Percentiles rank a stretch among this genome's conserved stretches.
These are phyloP conservation scores for Nicotiana sylvestris DNA, from an alignment of 257 asterid species.

Conservation along the genomic window DNA sequence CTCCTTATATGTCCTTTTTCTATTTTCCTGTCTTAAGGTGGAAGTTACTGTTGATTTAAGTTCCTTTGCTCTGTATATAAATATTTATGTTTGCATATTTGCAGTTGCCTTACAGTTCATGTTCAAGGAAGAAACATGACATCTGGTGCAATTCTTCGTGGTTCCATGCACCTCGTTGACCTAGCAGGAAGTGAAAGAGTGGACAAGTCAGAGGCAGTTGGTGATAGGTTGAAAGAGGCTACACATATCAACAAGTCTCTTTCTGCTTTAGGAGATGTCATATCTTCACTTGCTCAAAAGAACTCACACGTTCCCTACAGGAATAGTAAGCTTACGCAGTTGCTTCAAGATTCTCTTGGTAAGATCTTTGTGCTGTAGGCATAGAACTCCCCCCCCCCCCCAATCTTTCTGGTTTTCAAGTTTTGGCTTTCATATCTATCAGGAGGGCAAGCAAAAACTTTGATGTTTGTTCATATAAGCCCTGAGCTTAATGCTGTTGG, in stretches of 20 bases:
- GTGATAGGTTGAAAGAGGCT: conserved; percentile 75
- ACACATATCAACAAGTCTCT: conserved; percentile 74
- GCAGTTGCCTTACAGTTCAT: conserved; percentile 83
- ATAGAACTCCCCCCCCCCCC: conserved; percentile 4
- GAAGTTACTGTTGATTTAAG: not conserved
- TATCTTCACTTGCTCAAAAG: conserved; percentile 73
- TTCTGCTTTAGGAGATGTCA: conserved; percentile 89
- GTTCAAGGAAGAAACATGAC: conserved; percentile 78
- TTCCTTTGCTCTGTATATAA: not conserved
- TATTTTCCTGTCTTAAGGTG: not conserved
- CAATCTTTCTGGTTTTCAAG: conserved; percentile 5
- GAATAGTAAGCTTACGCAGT: conserved; percentile 86
- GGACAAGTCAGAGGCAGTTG: conserved; percentile 65
- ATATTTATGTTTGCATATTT: conserved; percentile 15
- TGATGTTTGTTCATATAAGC: conserved; percentile 84
- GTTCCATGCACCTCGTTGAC: conserved; percentile 88
- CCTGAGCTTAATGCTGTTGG: conserved; percentile 71
- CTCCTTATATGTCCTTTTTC: conserved; percentile 6
- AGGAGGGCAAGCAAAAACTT: conserved; percentile 89
- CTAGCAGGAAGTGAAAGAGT: conserved; percentile 91
- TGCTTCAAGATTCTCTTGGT: conserved; percentile 91
- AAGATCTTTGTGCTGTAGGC: conserved; percentile 14
- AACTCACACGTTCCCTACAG: conserved; percentile 72
- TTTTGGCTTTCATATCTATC: conserved; percentile 10
- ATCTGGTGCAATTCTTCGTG: conserved; percentile 53